Base-by-base conservation (phyloP, 441 rosid species). In the Rhodomyrtus psidioides region DNA sequence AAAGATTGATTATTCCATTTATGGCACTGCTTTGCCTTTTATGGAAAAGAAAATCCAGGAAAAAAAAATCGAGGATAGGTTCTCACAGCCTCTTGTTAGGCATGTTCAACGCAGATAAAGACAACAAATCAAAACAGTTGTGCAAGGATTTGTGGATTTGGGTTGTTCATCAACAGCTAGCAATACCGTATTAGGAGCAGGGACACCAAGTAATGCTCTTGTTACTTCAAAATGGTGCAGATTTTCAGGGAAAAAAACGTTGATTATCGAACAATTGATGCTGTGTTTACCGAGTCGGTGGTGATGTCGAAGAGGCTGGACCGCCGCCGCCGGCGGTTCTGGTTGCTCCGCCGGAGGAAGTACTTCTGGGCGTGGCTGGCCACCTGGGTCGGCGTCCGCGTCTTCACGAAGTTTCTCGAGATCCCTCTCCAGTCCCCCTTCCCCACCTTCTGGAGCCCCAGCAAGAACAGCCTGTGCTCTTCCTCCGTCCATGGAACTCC, bases 391-490 rank as follows among this genome's bases (percentile, higher is more conserved):
- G 99, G 97, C 21, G 99, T 96, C 70, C 99, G 95, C 28, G 97
- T 95, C 91, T 94, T 95, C 21, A 96, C 98, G 83, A 93, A 95
- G 91, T 96, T 96, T 83, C 95, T 92, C 0, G 99, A 95, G 75
- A 96, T 96, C 42, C 99, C 98, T 89, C 97, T 92, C 99, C 99
- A 96, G 74, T 96, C 98, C 53, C 99, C 99, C 91, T 96, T 96
- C 13, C 99, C 98, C 4, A 95, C 96, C 84, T 93, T 94, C 91
- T 95, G 95, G 57, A 96, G 85, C 27, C 99, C 99, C 27, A 95
- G 76, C 88, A 96, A 87, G 87, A 96, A 96, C 23, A 93, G 86
- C 88, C 92, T 92, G 87, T 96, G 99, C 82, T 96, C 99, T 51
- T 95, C 99, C 89, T 96, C 98, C 58, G 97, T 94, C 99, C 99